Conservation (phyloP, 192 early-diverging fungal genomes). For the Podila verticillata region DNA sequence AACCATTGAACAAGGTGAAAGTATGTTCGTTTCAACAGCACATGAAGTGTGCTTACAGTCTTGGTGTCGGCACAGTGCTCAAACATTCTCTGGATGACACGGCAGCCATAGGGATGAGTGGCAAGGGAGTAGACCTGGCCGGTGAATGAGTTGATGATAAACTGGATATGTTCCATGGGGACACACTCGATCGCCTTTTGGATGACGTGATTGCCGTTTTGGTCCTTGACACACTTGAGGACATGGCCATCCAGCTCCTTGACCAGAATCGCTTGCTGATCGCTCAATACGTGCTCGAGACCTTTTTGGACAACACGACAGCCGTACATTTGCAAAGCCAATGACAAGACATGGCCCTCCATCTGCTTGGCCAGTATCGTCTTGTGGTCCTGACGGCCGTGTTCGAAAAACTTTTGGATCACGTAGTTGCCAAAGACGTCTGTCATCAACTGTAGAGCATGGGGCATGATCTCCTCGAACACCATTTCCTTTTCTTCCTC, state of each 20-base stretch:
- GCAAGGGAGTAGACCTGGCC: conserved; percentile 96
- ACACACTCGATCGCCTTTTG: conserved; percentile 99
- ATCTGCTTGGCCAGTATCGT: conserved; percentile 92
- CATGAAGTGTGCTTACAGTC: conserved; percentile 54
- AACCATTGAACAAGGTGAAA: background rate
- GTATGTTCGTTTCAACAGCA: background rate
- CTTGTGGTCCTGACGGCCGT: conserved; percentile 95
- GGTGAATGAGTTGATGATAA: conserved; percentile 97
- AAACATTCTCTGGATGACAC: conserved; percentile 99
- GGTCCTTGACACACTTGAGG: conserved; percentile 98
- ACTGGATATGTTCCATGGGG: conserved; percentile 90
- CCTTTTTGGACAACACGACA: conserved; percentile 98
- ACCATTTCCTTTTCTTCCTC: conserved; percentile 96
- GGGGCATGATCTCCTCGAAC: conserved; percentile 95
- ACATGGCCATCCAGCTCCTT: conserved; percentile 95
- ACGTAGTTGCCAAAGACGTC: conserved; percentile 99
- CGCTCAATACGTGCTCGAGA: conserved; percentile 90
- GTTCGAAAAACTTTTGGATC: conserved; percentile 99
- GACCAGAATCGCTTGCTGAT: conserved; percentile 92
- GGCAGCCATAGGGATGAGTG: conserved; percentile 98
- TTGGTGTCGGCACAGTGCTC: conserved; percentile 96
- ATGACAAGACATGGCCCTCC: conserved; percentile 92
- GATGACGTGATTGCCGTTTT: conserved; percentile 99
- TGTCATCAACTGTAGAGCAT: conserved; percentile 94
- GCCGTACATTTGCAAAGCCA: conserved; percentile 99